Base-by-base conservation (phyloP, 2,329 filamentous ascomycete species). In the Diaporthe caulivora region DNA sequence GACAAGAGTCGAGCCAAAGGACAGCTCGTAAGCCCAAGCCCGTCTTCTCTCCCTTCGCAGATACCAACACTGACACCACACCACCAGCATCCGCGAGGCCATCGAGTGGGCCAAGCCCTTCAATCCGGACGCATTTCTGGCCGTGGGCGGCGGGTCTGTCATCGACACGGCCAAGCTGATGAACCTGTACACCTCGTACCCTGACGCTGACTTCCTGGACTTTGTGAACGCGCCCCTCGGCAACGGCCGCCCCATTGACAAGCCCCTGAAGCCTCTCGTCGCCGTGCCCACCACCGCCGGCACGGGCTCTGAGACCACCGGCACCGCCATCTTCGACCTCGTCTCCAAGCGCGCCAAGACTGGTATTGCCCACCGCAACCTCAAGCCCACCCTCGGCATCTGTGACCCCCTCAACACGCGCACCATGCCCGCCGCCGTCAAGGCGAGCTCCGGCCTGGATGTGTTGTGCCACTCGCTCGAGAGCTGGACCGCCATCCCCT, bases 131-230 rank as follows among this genome's bases (percentile, higher is more conserved):
- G 95, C 94, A 2, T 98, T 97, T 82, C 88, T 99, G 21, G 97
- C 97, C 29, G 97, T 99, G 21, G 97, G 94, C 37, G 89, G 95
- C 78, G 97, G 97, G 49, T 97, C 95, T 51, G 97, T 98, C 77
- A 99, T 99, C 77, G 97, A 99, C 84, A 99, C 97, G 0, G 96
- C 97, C 71, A 99, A 99, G 84, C 88, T 99, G 72, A 98, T 99
- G 95, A 99, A 99, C 81, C 89, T 99, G 0, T 98, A 98, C 85
- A 94, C 92, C 0, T 92, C 91, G 76, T 98, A 95, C 81, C 95
- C 95, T 0, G 93, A 98, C 10, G 96, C 96, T 44, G 94, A 97
- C 78, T 98, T 99, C 81, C 88, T 98, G 47, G 96, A 99, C 86
- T 99, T 99, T 79, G 97, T 99, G 82, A 98, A 98, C 80, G 96